phyloP scores from a whole-genome alignment of 257 asterid species.

The Echites panduratus region DNA sequence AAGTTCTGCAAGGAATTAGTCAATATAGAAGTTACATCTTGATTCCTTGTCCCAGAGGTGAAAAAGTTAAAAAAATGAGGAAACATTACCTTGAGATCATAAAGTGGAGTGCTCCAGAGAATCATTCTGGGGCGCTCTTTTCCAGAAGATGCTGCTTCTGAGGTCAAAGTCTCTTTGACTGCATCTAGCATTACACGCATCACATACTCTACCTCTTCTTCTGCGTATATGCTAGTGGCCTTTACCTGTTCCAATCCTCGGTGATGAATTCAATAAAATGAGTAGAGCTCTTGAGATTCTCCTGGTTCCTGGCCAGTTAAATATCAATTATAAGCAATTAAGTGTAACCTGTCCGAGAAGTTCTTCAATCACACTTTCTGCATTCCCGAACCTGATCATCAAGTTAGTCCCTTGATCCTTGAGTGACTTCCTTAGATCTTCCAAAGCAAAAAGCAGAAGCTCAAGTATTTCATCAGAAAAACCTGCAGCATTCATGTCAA shows the following conservation, averaged over 20 bases:
- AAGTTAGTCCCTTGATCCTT: slow-evolving; percentile 69
- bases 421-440: slow-evolving; percentile 64
- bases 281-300: slow-evolving; percentile 24
- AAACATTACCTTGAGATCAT: slow-evolving; percentile 46
- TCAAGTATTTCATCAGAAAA: slow-evolving; percentile 74
- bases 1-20: slow-evolving; percentile 35
- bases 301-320: slow-evolving; percentile 25
- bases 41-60: not conserved
- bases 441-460: slow-evolving; percentile 66
- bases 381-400: slow-evolving; percentile 74
- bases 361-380: slow-evolving; percentile 53
- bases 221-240: slow-evolving; percentile 57
- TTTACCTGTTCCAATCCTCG: slow-evolving; percentile 60
- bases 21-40: not conserved
- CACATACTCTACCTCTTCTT: slow-evolving; percentile 84
- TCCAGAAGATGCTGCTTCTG: slow-evolving; percentile 25
- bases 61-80: slow-evolving; percentile 1
- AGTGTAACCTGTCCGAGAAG: slow-evolving; percentile 60
- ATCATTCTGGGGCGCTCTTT: slow-evolving; percentile 43
- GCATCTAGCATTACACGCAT: slow-evolving; percentile 44
- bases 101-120: slow-evolving; percentile 63
- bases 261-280: slow-evolving; percentile 36
- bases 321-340: slow-evolving; percentile 27
- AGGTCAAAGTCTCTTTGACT: slow-evolving; percentile 40
- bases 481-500: slow-evolving; percentile 36